Evolutionary conservation across 225 moss, liverwort and hornwort genomes (phyloP).

Genomic region (Bryoerythrophyllum caledonicum): DNA sequence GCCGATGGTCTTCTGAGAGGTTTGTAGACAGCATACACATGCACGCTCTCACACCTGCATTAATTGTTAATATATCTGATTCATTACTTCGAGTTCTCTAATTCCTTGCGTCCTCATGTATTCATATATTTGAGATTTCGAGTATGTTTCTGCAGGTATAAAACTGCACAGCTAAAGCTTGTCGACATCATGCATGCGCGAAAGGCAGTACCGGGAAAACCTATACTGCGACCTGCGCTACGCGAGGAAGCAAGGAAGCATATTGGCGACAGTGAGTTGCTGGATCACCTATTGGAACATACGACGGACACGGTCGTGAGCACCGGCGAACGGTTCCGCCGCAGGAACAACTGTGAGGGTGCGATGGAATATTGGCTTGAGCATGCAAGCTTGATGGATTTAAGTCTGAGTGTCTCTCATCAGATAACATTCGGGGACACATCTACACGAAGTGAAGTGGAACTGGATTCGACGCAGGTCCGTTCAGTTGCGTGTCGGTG

Average conservation of each 20-base stretch:
- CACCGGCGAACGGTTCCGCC: constrained; percentile 63
- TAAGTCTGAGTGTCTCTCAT: constrained; percentile 25
- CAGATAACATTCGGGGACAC: constrained; percentile 3
- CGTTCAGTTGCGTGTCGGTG: not conserved
- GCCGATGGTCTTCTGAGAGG: constrained; percentile 72
- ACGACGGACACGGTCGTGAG: constrained; percentile 66
- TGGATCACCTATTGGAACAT: constrained; percentile 64
- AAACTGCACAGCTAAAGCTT: constrained; percentile 60
- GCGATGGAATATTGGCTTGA: constrained; percentile 76
- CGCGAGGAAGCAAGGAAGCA: constrained; percentile 67
- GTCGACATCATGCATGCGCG: constrained; percentile 59
- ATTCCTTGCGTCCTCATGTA: not conserved
- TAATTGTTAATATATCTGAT: not conserved
- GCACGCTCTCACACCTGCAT: not conserved
- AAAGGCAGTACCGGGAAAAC: constrained; percentile 55
- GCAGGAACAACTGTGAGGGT: constrained; percentile 60
- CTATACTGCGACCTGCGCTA: constrained; percentile 56
- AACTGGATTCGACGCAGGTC: constrained; percentile 23
- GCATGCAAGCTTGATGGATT: constrained; percentile 61
- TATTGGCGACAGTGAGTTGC: constrained; percentile 64
- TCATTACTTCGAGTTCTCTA: not conserved
- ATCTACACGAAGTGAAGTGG: constrained; percentile 14
- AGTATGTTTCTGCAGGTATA: constrained; percentile 41
- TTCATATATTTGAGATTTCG: not conserved
- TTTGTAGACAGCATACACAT: constrained; percentile 18